A percentile compares a stretch with the other conserved stretches of the same genome.
Conservation (phyloP, 352 stramenopile species). For the Pythium guiyangense region DNA sequence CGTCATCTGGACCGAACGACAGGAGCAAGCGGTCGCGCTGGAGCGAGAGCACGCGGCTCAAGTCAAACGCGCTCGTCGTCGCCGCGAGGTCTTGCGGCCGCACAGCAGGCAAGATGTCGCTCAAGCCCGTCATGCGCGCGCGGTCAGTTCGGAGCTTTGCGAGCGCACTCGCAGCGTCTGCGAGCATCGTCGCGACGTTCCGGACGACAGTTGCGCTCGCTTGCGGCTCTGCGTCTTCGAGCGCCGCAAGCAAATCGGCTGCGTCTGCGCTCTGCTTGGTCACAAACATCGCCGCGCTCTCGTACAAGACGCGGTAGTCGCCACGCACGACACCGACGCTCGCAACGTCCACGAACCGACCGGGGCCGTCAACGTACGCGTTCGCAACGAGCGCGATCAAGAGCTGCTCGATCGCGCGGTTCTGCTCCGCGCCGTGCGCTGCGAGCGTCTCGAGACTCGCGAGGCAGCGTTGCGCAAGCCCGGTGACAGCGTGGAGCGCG, state of each 20-base stretch:
- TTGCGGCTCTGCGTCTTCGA: not conserved
- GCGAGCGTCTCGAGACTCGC: constrained; percentile 3
- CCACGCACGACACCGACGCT: not conserved
- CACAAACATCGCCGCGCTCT: constrained; percentile 13
- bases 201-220: not conserved
- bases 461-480: constrained; percentile 1
- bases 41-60: constrained; percentile 9
- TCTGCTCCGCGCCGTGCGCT: constrained; percentile 11
- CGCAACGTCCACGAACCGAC: constrained; percentile 1
- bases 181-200: constrained; percentile 7
- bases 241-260: not conserved
- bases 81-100: constrained; percentile 8
- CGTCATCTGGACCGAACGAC: constrained; percentile 1
- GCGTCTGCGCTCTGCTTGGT: constrained; percentile 4
- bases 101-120: constrained; percentile 10
- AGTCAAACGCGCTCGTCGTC: constrained; percentile 6
- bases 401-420: constrained; percentile 11
- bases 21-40: constrained; percentile 8
- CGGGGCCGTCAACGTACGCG: constrained; percentile 10
- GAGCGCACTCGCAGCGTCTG: not conserved
- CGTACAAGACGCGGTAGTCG: constrained; percentile 11
- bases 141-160: constrained; percentile 7
- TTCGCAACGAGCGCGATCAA: constrained; percentile 8
- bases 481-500: constrained; percentile 2
- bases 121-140: constrained; percentile 4